Percentiles rank a stretch among this genome's conserved stretches.
Evolutionary conservation across 805 yeast species (phyloP).

Genomic region (Hanseniaspora singularis): DNA sequence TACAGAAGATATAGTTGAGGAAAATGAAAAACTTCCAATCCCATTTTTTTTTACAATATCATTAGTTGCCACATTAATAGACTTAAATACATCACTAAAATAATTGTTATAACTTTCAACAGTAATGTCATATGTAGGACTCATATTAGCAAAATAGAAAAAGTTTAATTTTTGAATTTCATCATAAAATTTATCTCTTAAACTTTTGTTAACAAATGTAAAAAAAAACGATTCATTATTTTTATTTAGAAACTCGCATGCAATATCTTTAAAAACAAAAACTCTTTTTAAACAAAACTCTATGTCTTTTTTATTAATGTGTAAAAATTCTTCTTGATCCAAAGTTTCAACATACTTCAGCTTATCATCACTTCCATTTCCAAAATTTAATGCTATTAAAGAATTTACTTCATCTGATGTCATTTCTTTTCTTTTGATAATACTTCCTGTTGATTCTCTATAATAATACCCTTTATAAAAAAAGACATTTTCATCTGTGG

Average conservation of each 20-base stretch:
- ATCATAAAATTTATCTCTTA: constrained; percentile 46
- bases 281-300: constrained; percentile 61
- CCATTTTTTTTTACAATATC: constrained; percentile 26
- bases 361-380: background rate
- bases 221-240: constrained; percentile 62
- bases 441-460: constrained; percentile 18
- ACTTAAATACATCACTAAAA: constrained; percentile 40
- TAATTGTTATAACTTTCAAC: constrained; percentile 20
- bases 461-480: constrained; percentile 55
- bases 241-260: constrained; percentile 61
- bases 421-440: constrained; percentile 13
- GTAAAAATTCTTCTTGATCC: constrained; percentile 34
- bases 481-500: constrained; percentile 55
- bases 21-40: constrained; percentile 27
- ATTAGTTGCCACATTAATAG: constrained; percentile 34
- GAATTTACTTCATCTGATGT: constrained; percentile 2
- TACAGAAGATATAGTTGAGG: constrained; percentile 36
- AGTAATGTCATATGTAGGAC: constrained; percentile 41
- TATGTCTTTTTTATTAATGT: constrained; percentile 51
- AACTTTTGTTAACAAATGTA: constrained; percentile 43
- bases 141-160: no score
- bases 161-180: constrained; percentile 40
- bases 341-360: background rate
- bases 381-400: constrained; percentile 7
- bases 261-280: constrained; percentile 67